Evolutionary conservation across 108 stramenopile species (phyloP), one percentile per base, ranked within the genome.

Genomic region (Heterococcus sp.): DNA sequence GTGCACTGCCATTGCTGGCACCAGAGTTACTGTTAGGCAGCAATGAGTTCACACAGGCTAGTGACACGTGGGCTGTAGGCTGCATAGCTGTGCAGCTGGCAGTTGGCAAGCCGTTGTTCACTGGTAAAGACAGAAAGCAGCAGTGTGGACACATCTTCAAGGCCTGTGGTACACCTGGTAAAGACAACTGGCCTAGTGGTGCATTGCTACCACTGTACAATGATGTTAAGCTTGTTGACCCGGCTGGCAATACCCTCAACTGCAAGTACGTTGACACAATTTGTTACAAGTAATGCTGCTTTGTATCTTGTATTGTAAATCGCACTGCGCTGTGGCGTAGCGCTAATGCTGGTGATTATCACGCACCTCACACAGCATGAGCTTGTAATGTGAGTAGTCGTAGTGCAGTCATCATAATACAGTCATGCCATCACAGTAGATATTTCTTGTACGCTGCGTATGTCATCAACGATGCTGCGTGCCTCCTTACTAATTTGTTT

Each of bases 21-120:
- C 79, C 79, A 28, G 79, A 81, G 72, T n/a, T 81, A 39, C 34
- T 81, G 32, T 66, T 81, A 2, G 79, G 72, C 37, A 69, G 66
- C 64, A 35, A 37, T 14, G 11, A 33, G 3, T 72, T 73, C 14
- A 27, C 64, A 4, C 63, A 73, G 33, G 32, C 65, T 0, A 81
- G 71, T 0, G 79, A 81, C 65, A 71, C 73, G 21, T 81, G 79
- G 79, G 72, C 79, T 1, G 79, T 69, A 37, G 79, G 79, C 72
- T 81, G 65, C 64, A 58, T 81, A 27, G 71, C 73, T 0, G 79
- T 72, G 64, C 79, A 81, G 39, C 79, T 81, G 33, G 79, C 79
- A 26, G 34, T 81, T n/a, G 79, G 79, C 11, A 69, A 70, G 31
- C 79, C 79, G 32, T 39, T 81, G 14, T 81, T 81, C 72, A 72